Conservation (phyloP, 768 basidiomycete genomes). For the Kwoniella europaea region DNA sequence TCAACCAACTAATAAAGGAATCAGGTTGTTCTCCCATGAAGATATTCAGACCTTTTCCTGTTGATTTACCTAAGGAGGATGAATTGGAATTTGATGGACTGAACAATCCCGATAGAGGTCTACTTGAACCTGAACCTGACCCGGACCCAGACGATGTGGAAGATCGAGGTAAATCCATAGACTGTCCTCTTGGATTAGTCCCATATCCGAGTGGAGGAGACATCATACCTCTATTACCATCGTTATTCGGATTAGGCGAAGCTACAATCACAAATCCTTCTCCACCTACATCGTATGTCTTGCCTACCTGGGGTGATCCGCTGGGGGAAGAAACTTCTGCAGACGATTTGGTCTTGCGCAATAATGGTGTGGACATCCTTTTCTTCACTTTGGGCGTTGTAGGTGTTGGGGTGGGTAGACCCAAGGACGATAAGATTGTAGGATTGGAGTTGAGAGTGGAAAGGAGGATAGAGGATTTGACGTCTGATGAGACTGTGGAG, state of each 20-base stretch:
- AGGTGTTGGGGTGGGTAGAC: constrained; percentile 35
- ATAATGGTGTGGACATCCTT: constrained; percentile 42
- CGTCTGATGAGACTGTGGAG: constrained; percentile 41
- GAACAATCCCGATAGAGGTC: constrained; percentile 41
- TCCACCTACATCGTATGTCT: constrained; percentile 47
- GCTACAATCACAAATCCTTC: constrained; percentile 49
- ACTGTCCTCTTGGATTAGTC: constrained; percentile 22
- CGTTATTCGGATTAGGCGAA: constrained; percentile 29
- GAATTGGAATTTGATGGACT: constrained; percentile 26
- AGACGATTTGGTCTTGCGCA: constrained; percentile 49
- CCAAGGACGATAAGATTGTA: constrained; percentile 45
- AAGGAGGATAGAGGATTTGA: constrained; percentile 45
- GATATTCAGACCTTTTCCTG: constrained; percentile 40
- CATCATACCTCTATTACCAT: constrained; percentile 3
- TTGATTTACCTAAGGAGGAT: constrained; percentile 21
- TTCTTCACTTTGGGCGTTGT: constrained; percentile 45
- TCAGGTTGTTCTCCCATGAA: constrained; percentile 47
- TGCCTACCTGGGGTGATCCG: constrained; percentile 36
- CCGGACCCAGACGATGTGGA: constrained; percentile 15
- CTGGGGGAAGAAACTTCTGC: constrained; percentile 34
- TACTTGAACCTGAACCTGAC: constrained; percentile 16
- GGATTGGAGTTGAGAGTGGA: constrained; percentile 42
- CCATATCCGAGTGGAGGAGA: constrained; percentile 10
- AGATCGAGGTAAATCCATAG: constrained; percentile 37
- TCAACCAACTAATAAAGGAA: constrained; percentile 41